A percentile compares a stretch with the other conserved stretches of the same genome.
Conservation (phyloP, 345 rosid species). For the Citrus glauca region DNA sequence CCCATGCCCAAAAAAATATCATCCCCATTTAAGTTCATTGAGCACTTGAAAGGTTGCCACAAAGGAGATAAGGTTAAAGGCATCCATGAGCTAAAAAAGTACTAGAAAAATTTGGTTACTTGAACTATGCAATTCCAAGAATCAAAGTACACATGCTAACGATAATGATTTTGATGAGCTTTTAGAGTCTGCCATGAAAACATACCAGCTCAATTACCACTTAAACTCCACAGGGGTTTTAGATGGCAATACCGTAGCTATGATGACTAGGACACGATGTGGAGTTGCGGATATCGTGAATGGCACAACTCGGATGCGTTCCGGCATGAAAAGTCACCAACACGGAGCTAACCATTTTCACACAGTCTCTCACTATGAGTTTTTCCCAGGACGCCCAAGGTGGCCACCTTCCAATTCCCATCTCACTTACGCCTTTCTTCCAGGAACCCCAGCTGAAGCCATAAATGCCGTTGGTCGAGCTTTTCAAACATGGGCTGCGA, state of each 20-base stretch:
- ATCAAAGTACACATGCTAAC: too few species aligned
- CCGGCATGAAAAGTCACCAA: constrained; percentile 8
- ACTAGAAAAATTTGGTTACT: too few species aligned
- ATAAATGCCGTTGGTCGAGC: constrained; percentile 13
- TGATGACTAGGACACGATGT: constrained; percentile 35
- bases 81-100: too few species aligned
- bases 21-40: constrained; percentile 22
- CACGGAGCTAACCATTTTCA: constrained; percentile 8
- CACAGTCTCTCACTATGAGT: constrained; percentile 15
- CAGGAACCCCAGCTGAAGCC: constrained; percentile 6
- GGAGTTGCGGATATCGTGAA: constrained; percentile 32
- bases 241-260: constrained; percentile 18
- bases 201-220: constrained; percentile 29
- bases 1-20: neutral
- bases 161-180: constrained; percentile 7
- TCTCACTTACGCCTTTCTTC: constrained; percentile 26
- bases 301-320: constrained; percentile 22
- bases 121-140: too few species aligned
- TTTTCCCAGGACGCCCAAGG: constrained; percentile 14
- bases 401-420: constrained; percentile 28
- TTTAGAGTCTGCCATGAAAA: constrained; percentile 31
- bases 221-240: constrained; percentile 19
- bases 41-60: constrained; percentile 29
- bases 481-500: constrained; percentile 21
- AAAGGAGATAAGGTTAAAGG: constrained; percentile 25